phyloP scores from a whole-genome alignment of 805 yeast species.

The Yamadazyma olivae region DNA sequence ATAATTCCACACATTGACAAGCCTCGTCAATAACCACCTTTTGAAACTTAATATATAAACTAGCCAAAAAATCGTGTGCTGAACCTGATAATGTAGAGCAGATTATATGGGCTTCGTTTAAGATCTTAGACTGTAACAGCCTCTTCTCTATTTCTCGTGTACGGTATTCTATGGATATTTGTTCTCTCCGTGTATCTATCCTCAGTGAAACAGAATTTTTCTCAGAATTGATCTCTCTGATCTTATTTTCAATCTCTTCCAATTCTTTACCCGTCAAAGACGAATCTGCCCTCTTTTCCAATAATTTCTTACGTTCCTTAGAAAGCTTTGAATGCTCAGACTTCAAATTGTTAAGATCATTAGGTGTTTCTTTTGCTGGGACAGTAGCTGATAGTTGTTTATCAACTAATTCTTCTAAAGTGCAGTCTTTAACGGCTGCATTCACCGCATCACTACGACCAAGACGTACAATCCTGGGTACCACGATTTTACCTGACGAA shows the following conservation, averaged over 20 bases:
- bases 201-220: slow-evolving; percentile 69
- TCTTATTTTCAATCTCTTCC: slow-evolving; percentile 44
- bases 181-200: slow-evolving; percentile 78
- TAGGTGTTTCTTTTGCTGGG: slow-evolving; percentile 5
- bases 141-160: slow-evolving; percentile 76
- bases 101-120: slow-evolving; percentile 75
- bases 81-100: slow-evolving; percentile 93
- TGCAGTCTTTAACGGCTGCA: slow-evolving; percentile 73
- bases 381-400: slow-evolving; percentile 44
- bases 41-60: slow-evolving; percentile 73
- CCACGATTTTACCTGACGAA: slow-evolving; percentile 49
- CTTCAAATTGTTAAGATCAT: slow-evolving; percentile 35
- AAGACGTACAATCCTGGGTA: slow-evolving; percentile 75
- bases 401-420: slow-evolving; percentile 85
- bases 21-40: slow-evolving; percentile 96
- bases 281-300: slow-evolving; percentile 11
- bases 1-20: slow-evolving; percentile 92
- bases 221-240: slow-evolving; percentile 55
- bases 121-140: slow-evolving; percentile 66
- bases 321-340: slow-evolving; percentile 51
- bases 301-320: slow-evolving; percentile 53
- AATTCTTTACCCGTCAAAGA: slow-evolving; percentile 38
- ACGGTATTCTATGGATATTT: slow-evolving; percentile 62
- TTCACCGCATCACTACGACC: slow-evolving; percentile 90
- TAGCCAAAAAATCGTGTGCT: slow-evolving; percentile 81